Conservation (phyloP, 306 rosid genomes). For the Begonia loranthoides region DNA sequence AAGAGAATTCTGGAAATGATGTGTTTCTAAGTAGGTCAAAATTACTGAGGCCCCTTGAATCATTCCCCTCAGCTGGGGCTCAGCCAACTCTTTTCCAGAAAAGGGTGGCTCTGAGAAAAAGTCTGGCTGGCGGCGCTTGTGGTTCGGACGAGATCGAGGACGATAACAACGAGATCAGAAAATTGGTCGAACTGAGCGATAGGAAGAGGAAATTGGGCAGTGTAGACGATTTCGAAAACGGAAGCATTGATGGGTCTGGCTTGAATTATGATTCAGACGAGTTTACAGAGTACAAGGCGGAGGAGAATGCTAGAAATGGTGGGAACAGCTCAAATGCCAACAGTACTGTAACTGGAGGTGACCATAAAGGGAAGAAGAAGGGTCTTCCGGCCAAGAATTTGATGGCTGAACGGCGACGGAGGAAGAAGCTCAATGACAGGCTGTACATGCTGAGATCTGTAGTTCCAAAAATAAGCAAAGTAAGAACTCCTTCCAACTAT, state of each 20-base stretch:
- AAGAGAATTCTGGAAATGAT: constrained; percentile 29
- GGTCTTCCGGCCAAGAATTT: constrained; percentile 88
- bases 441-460: constrained; percentile 96
- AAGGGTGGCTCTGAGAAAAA: constrained; percentile 36
- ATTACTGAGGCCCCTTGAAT: constrained; percentile 45
- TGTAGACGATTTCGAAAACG: constrained; percentile 29
- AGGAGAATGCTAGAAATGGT: constrained; percentile 33
- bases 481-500: constrained; percentile 11
- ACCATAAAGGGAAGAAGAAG: constrained; percentile 84
- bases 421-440: constrained; percentile 97
- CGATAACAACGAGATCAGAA: neutral
- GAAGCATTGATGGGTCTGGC: constrained; percentile 41
- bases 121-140: constrained; percentile 12
- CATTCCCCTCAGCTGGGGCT: constrained; percentile 30
- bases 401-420: constrained; percentile 97
- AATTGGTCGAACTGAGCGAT: constrained; percentile 2
- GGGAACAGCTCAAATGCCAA: constrained; percentile 35
- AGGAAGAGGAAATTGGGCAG: constrained; percentile 9
- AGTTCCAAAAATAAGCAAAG: constrained; percentile 98
- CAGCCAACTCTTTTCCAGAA: constrained; percentile 85
- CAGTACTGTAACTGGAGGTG: constrained; percentile 42
- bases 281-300: constrained; percentile 27
- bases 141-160: constrained; percentile 4
- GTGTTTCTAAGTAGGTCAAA: constrained; percentile 38
- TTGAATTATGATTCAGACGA: constrained; percentile 86